Evolutionary conservation across 1,284 basidiomycete species (phyloP), one percentile per base, ranked within the genome.

Genomic region (Agroathelia rolfsii): DNA sequence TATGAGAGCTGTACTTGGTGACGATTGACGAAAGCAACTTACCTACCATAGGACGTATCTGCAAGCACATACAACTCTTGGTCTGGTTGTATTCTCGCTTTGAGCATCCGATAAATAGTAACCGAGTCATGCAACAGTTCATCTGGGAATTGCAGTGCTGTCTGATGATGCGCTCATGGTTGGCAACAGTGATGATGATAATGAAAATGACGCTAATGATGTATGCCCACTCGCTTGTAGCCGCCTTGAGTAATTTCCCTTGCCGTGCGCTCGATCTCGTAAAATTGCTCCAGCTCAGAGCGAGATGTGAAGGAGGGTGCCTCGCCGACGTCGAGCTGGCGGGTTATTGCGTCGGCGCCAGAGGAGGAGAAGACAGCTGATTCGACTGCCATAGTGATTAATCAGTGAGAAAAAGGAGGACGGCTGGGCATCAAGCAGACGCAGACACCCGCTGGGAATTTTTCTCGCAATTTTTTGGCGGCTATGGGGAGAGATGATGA

Each of bases 11-110:
- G 44, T 47, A 31, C 13, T 25, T 37, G 36, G 36, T 41, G 24
- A 30, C 32, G 27, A 32, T 35, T 31, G 41, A 43, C 36, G 30
- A 34, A 28, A 37, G 37, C 40, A 28, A 48, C 76, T 45, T 59
- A 76, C 89, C 85, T 92, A 53, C 93, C 94, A 55, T 97, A 97
- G 17, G 92, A 95, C 16, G 93, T 97, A 58, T 97, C 94, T 9
- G 93, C 93, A 12, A 96, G 69, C 4, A 97, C 82, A 51, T 93
- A 97, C 16, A 90, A 63, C 44, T 93, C 77, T 37, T 60, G 60
- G 12, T 51, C 61, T 10, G 48, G 42, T 13, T 66, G 63, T 12
- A 86, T 58, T 33, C 53, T 53, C 3, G 50, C 50, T 49, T 80
- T 83, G 18, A 98, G 65, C 2, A 62, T 57, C 26, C 73, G 69